phyloP scores from a whole-genome alignment of 441 rosid species.

The Biscutella laevigata region DNA sequence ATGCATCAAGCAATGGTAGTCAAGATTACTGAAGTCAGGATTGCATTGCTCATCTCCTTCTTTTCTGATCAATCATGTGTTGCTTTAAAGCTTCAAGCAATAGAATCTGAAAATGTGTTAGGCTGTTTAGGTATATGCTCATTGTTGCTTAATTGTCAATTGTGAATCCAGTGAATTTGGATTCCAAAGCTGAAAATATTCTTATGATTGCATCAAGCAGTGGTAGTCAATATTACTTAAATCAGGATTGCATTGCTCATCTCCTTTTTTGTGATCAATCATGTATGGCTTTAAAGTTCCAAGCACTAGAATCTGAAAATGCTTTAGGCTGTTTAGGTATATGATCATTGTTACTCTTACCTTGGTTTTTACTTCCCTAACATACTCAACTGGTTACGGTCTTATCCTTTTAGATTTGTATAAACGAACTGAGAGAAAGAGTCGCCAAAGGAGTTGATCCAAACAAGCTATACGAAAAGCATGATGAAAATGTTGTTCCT shows the following conservation, averaged over 20 bases:
- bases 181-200: not conserved
- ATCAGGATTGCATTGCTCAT: not conserved
- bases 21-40: no score
- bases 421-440: constrained; percentile 69
- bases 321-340: not conserved
- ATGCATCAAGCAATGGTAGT: no score
- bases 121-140: no score
- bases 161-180: not conserved
- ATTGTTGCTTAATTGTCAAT: no score
- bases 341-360: constrained; percentile 2
- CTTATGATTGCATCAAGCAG: not conserved
- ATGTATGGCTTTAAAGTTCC: not conserved
- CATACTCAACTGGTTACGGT: no score
- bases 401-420: constrained; percentile 50
- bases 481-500: constrained; percentile 27
- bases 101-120: no score
- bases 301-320: not conserved
- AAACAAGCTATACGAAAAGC: constrained; percentile 50
- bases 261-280: not conserved
- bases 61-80: no score
- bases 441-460: constrained; percentile 85
- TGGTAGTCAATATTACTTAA: not conserved
- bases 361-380: not conserved
- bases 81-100: no score
- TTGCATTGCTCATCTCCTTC: no score